A percentile compares a stretch with the other conserved stretches of the same genome.
These are phyloP conservation scores for Aspergillus pseudonomiae DNA, from an alignment of 2,329 filamentous ascomycete genomes.

Conservation along the genomic window DNA sequence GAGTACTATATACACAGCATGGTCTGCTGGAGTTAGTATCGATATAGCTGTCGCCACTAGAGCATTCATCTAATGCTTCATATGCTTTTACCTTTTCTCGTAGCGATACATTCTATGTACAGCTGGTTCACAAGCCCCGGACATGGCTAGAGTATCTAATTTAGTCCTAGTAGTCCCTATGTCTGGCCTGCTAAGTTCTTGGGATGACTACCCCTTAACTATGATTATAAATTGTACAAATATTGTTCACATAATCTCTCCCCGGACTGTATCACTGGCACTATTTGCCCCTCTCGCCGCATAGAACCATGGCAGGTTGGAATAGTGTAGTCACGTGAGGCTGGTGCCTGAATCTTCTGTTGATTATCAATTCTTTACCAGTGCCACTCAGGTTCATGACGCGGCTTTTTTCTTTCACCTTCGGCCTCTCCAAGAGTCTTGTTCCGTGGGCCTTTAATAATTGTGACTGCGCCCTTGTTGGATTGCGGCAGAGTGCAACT, in stretches of 20 bases:
- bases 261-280: neutral
- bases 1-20: neutral
- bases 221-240: neutral
- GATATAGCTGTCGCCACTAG: neutral
- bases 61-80: neutral
- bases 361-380: neutral
- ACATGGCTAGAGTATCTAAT: too few relatives aligned
- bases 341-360: neutral
- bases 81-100: neutral
- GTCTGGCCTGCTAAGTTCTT: neutral
- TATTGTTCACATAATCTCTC: neutral
- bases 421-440: conserved; percentile 5
- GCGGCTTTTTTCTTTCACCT: neutral
- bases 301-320: neutral
- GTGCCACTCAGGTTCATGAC: conserved; percentile 1
- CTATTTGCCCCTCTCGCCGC: too few relatives aligned
- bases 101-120: neutral
- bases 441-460: neutral
- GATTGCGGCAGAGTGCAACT: neutral
- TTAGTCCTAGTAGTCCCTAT: too few relatives aligned
- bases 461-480: conserved; percentile 5
- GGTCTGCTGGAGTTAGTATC: neutral
- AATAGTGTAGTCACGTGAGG: neutral
- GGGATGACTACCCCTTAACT: neutral
- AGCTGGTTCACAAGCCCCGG: too few relatives aligned